These are phyloP conservation scores for Gynostemma pentaphyllum DNA, from an alignment of 306 rosid species.

Conservation along the genomic window DNA sequence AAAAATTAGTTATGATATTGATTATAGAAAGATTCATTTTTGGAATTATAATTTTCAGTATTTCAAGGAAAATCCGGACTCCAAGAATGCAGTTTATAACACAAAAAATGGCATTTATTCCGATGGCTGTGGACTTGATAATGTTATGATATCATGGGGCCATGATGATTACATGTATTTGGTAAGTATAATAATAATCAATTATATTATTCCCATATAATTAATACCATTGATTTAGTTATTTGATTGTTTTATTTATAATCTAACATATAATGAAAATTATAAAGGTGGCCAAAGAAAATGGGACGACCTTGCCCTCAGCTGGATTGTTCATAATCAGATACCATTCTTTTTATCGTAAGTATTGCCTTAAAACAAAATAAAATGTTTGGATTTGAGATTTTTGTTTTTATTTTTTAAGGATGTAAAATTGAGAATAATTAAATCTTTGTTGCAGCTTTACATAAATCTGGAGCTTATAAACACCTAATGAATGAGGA, in stretches of 20 bases:
- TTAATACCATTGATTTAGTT: no score
- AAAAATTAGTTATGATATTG: no score
- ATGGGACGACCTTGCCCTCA: constrained; percentile 32
- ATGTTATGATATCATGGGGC: constrained; percentile 54
- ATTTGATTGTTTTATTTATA: no score
- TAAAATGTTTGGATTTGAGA: background rate
- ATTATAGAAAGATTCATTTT: background rate
- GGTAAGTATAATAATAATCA: constrained; percentile 24
- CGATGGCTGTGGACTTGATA: constrained; percentile 45
- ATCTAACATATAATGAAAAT: no score
- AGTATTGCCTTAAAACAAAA: background rate
- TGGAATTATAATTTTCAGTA: constrained; percentile 20
- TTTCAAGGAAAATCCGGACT: constrained; percentile 45
- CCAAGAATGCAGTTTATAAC: constrained; percentile 18
- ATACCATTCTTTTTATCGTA: constrained; percentile 60
- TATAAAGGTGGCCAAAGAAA: constrained; percentile 70
- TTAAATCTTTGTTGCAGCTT: constrained; percentile 39
- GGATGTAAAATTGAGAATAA: background rate
- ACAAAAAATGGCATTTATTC: constrained; percentile 36
- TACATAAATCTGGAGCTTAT: constrained; percentile 43
- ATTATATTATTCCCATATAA: no score
- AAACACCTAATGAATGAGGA: constrained; percentile 48
- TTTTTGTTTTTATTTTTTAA: background rate
- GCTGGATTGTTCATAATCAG: constrained; percentile 53
- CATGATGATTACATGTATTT: constrained; percentile 65